phyloP scores from a whole-genome alignment of 495 filamentous ascomycete species.

The Hypoxylon intermedium region DNA sequence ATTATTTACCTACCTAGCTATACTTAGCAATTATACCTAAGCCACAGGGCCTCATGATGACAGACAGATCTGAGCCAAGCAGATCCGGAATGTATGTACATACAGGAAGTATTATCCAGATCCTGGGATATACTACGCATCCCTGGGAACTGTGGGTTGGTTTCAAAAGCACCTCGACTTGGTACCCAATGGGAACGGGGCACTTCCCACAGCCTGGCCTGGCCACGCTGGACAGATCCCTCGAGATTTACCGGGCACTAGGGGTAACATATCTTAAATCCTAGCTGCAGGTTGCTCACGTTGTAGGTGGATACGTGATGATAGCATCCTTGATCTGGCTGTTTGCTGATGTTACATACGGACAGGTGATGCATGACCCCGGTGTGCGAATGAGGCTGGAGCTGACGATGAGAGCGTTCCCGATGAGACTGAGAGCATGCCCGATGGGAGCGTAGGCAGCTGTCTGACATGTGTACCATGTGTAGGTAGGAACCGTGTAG shows the following conservation, averaged over 20 bases:
- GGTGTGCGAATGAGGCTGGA: slow-evolving; percentile 10
- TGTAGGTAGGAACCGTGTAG: neutral
- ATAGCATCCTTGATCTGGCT: too few species aligned
- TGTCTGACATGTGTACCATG: neutral
- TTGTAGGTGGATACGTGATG: neutral
- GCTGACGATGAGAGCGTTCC: slow-evolving; percentile 1
- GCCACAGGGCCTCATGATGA: slow-evolving; percentile 3
- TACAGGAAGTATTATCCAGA: neutral
- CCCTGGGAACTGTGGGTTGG: neutral
- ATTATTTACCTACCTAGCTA: slow-evolving; percentile 22
- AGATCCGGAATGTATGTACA: neutral
- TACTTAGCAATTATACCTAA: neutral
- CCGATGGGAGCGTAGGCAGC: neutral
- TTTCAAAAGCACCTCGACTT: neutral
- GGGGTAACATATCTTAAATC: neutral
- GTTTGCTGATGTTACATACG: too few species aligned
- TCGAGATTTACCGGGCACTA: neutral
- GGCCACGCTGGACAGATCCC: too few species aligned
- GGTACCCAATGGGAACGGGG: slow-evolving; percentile 2
- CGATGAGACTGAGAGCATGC: neutral
- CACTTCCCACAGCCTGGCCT: neutral
- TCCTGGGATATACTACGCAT: neutral
- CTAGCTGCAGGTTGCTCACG: neutral
- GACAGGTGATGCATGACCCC: neutral
- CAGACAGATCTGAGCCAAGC: neutral